These are phyloP conservation scores for Kwoniella dejecticola DNA, from an alignment of 768 basidiomycete species.

Conservation along the genomic window DNA sequence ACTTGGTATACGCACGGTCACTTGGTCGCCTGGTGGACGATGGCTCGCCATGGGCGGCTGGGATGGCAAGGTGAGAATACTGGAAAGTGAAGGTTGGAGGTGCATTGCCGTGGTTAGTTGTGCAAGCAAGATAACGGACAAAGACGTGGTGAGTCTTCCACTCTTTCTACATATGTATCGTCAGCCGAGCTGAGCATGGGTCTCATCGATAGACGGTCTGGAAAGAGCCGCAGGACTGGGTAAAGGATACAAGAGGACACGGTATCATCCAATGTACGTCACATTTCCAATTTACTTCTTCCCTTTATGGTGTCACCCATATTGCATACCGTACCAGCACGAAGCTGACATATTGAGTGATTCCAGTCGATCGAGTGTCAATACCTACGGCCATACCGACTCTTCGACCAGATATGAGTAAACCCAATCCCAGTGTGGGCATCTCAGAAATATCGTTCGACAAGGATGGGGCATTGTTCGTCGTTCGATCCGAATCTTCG, in stretches of 20 bases:
- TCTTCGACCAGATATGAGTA: slow-evolving; percentile 63
- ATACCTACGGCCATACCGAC: slow-evolving; percentile 28
- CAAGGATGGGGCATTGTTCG: slow-evolving; percentile 69
- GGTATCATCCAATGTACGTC: slow-evolving; percentile 81
- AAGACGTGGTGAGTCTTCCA: slow-evolving; percentile 28
- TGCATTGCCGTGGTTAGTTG: slow-evolving; percentile 42
- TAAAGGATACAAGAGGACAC: slow-evolving; percentile 76
- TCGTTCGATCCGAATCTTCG: slow-evolving; percentile 60
- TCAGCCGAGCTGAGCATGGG: no score
- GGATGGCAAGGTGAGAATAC: slow-evolving; percentile 73
- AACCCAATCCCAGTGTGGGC: slow-evolving; percentile 64
- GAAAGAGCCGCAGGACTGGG: slow-evolving; percentile 83
- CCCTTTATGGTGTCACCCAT: no score
- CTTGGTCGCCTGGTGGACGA: slow-evolving; percentile 84
- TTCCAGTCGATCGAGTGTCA: slow-evolving; percentile 36
- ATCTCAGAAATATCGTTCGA: slow-evolving; percentile 79
- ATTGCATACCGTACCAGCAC: no score
- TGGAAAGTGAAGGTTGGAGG: slow-evolving; percentile 52
- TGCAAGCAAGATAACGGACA: slow-evolving; percentile 14
- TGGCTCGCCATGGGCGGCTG: slow-evolving; percentile 82
- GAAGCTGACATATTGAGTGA: neutral
- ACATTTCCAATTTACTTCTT: neutral
- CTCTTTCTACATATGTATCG: no score
- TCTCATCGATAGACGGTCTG: slow-evolving; percentile 82
- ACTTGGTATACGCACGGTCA: slow-evolving; percentile 73